phyloP scores from a whole-genome alignment of 257 asterid species.

The Avicennia marina region DNA sequence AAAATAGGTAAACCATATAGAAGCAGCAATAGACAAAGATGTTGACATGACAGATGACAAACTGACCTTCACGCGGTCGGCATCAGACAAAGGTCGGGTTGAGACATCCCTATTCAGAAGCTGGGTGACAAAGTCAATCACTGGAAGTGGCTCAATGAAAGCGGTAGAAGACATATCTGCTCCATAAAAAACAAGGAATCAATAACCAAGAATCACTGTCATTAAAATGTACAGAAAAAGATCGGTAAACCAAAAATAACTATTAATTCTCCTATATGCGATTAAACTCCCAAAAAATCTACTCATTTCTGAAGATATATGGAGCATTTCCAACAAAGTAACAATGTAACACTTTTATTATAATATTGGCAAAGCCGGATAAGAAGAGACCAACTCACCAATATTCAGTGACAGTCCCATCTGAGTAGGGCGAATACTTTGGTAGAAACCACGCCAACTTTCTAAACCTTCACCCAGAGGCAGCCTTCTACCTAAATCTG shows the following conservation, averaged over 20 bases:
- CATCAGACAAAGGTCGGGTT: constrained; percentile 73
- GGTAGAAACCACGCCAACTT: constrained; percentile 97
- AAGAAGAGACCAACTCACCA: constrained; percentile 38
- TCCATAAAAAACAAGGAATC: constrained; percentile 6
- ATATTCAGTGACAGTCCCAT: constrained; percentile 90
- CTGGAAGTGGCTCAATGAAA: constrained; percentile 91
- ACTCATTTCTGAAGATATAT: neutral
- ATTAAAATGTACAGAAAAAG: neutral
- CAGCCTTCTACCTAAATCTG: constrained; percentile 59
- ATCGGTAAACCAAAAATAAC: neutral
- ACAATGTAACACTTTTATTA: neutral
- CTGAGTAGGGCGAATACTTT: constrained; percentile 94
- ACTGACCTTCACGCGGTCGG: constrained; percentile 87
- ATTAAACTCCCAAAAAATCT: neutral
- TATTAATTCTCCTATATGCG: neutral
- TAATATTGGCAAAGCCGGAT: neutral
- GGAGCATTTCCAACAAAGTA: neutral
- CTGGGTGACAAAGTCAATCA: constrained; percentile 75
- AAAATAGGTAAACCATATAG: no score
- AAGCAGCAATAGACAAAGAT: neutral
- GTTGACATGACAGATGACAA: neutral
- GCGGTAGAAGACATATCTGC: constrained; percentile 99
- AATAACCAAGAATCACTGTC: neutral
- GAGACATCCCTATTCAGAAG: constrained; percentile 79
- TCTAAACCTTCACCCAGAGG: constrained; percentile 91